phyloP scores from a whole-genome alignment of 140 eudicot genomes.

The Flaveria floridana region DNA sequence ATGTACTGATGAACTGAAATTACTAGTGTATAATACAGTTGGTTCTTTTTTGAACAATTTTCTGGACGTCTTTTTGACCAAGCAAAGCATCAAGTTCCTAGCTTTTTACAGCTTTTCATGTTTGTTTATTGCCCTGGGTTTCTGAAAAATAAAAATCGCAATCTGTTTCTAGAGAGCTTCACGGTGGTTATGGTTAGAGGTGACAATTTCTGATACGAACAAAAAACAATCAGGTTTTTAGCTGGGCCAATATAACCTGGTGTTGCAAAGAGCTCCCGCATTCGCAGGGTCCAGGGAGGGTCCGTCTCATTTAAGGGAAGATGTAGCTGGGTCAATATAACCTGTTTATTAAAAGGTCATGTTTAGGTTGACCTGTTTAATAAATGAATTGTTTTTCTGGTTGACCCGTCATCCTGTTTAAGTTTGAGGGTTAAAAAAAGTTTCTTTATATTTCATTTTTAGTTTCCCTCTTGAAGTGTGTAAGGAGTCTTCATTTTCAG shows the following conservation, averaged over 20 bases:
- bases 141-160: background rate
- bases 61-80: background rate
- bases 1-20: background rate
- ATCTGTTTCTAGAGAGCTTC: background rate
- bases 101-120: slow-evolving; percentile 5
- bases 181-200: background rate
- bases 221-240: background rate
- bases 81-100: slow-evolving; percentile 8
- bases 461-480: background rate
- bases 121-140: background rate
- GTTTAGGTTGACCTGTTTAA: background rate
- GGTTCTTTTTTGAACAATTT: background rate
- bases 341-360: background rate
- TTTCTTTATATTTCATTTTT: background rate
- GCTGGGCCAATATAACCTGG: background rate
- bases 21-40: background rate
- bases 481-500: background rate
- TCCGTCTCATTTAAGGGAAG: too few species aligned
- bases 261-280: too few species aligned
- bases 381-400: too few species aligned
- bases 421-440: background rate
- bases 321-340: too few species aligned
- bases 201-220: background rate
- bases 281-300: too few species aligned
- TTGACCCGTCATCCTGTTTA: background rate